Conservation (phyloP, 371 early-diverging fungal genomes). For the Haplosporangium sp. region DNA sequence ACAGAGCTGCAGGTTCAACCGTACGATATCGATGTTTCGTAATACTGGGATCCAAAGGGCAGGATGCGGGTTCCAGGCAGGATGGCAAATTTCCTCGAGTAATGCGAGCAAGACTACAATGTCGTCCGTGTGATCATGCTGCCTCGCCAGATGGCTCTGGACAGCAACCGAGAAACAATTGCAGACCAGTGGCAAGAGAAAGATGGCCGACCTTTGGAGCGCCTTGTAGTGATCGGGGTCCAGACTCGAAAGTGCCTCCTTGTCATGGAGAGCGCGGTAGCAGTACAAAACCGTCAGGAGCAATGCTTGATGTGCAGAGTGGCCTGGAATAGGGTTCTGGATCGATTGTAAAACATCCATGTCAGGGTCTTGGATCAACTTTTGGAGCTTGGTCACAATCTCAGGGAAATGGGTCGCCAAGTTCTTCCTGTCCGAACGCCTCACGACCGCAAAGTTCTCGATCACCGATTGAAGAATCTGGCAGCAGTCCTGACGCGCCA, state of each 20-base stretch:
- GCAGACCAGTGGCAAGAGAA: conserved; percentile 29
- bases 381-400: conserved; percentile 60
- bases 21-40: conserved; percentile 35
- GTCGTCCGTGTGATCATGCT: conserved; percentile 30
- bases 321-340: conserved; percentile 27
- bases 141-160: conserved; percentile 33
- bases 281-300: conserved; percentile 40
- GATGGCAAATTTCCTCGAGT: conserved; percentile 49
- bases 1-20: conserved; percentile 38
- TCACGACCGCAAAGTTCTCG: conserved; percentile 33
- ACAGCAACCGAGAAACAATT: conserved; percentile 27
- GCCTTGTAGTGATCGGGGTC: conserved; percentile 13
- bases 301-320: conserved; percentile 23
- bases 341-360: conserved; percentile 50
- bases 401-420: conserved; percentile 43
- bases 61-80: conserved; percentile 50
- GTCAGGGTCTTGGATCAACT: conserved; percentile 59
- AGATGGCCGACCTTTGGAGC: conserved; percentile 35
- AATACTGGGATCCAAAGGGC: conserved; percentile 49
- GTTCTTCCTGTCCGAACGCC: conserved; percentile 45
- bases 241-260: conserved; percentile 34
- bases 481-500: conserved; percentile 44
- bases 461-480: conserved; percentile 41
- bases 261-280: conserved; percentile 49
- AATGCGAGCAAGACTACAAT: conserved; percentile 42